Evolutionary conservation across 345 rosid species (phyloP).

Genomic region (Fremontodendron californicum): DNA sequence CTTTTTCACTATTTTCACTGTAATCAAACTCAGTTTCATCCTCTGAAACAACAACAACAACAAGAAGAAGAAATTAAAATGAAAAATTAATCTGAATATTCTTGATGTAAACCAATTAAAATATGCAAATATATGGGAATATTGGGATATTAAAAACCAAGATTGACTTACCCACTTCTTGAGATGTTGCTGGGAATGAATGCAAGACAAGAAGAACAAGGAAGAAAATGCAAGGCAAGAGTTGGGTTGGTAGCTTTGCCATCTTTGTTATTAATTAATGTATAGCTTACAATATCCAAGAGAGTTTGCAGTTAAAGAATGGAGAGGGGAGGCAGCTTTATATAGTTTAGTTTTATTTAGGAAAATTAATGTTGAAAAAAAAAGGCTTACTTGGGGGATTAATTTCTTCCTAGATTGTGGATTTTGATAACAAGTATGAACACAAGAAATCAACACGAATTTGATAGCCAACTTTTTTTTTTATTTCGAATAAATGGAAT

Average conservation of each 20-base stretch:
- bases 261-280: constrained; percentile 7
- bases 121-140: neutral
- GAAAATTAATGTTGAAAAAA: neutral
- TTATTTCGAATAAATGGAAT: neutral
- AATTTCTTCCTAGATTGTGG: neutral
- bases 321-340: neutral
- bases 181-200: constrained; percentile 13
- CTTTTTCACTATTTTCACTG: constrained; percentile 24
- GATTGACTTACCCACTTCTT: constrained; percentile 39
- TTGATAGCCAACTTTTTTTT: neutral
- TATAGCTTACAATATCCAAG: neutral
- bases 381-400: neutral
- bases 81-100: neutral
- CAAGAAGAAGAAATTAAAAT: neutral
- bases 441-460: neutral
- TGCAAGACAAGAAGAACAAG: constrained; percentile 16
- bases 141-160: no score
- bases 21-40: constrained; percentile 63
- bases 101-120: neutral
- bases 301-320: neutral
- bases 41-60: no score
- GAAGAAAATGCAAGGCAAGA: constrained; percentile 22
- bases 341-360: neutral
- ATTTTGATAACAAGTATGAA: neutral
- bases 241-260: constrained; percentile 22